Evolutionary conservation across 345 rosid species (phyloP), one percentile per base, ranked within the genome.

Genomic region (Trapa incisa): DNA sequence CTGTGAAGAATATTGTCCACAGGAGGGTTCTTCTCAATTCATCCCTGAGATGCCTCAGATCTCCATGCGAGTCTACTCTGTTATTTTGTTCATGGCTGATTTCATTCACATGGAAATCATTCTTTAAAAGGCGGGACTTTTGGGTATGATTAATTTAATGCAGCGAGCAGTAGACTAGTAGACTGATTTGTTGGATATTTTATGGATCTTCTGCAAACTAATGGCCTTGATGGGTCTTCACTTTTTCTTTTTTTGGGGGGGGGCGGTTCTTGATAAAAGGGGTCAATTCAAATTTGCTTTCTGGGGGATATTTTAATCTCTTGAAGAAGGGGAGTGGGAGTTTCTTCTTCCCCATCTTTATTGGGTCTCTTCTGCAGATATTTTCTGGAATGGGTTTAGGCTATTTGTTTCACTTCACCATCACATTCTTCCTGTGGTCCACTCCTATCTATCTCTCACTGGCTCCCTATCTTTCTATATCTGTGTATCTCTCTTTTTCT

Each of bases 21-120:
- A 56, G 12, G 48, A 8, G 13, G 32, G 62, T 33, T 57, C 63
- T 58, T 11, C 56, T 7, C 22, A 58, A 11, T 58, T 35, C 63
- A 13, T 8, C 63, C 12, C 71, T 72, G 75, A 67, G 70, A 72
- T 56, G 45, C 69, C 45, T 60, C 69, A 66, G 69, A 65, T 71
- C 65, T 71, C 65, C 67, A 57, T n/a, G 37, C 47, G 66, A 37
- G 56, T 5, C 54, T 57, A 37, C 62, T 57, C 48, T 32, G 32
- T 33, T 8, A 9, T 45, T 70, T 39, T 35, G 29, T 43, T 42
- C 53, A 6, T 45, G 11, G 1, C 13, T 11, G 48, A 13, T 7
- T 45, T 45, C 48, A 45, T 45, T 11, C 48, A 45, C 48, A 45
- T 45, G n/a, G 47, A 41, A 54, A 37, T 66, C 63, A 38, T 67